Base-by-base conservation (phyloP, 345 rosid genomes). In the Sapria himalayana region DNA sequence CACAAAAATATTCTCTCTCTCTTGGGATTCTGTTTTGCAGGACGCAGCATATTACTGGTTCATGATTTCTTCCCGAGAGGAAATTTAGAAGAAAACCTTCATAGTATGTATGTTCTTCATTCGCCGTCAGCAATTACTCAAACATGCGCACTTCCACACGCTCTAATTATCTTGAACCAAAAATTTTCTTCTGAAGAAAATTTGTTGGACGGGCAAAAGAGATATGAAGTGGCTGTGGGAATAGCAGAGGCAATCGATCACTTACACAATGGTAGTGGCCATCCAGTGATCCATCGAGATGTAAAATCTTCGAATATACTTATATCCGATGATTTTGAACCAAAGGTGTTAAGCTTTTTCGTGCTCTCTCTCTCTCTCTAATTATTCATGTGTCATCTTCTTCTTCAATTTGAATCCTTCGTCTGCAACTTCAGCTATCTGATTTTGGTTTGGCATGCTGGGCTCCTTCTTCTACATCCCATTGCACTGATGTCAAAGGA, bases 241-340 rank as follows among this genome's bases (percentile, higher is more conserved):
- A 60, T 91, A 39, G 92, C 93, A 2, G 89, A 80, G 72, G 99
- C 99, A 4, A 54, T 91, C 41, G 84, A 77, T 47, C 75, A 91
- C 54, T 56, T 91, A 14, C 99, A 91, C 54, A 77, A 63, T 49
- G 33, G 48, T 34, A 65, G 72, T 58, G 79, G 47, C 22, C 76
- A 73, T 46, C 73, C 78, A 25, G 76, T 84, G 45, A 77, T 91
- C 52, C 99, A 84, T 61, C 72, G 67, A 49, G 99, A 84, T 68
- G 93, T 84, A 45, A 91, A 91, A 59, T 77, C 99, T 39, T 91
- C 99, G 2, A 91, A 91, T 57, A 63, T 91, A 60, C 93, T 91
- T 47, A 48, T 91, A 33, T 79, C 76, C 1, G 84, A 80, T 60
- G 93, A 80, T 75, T 91, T 84, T 59, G 93, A 75, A 69, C 92